These are phyloP conservation scores for Paraurostyla sp. DNA, from an alignment of 73 alveolate genomes.

Conservation along the genomic window DNA sequence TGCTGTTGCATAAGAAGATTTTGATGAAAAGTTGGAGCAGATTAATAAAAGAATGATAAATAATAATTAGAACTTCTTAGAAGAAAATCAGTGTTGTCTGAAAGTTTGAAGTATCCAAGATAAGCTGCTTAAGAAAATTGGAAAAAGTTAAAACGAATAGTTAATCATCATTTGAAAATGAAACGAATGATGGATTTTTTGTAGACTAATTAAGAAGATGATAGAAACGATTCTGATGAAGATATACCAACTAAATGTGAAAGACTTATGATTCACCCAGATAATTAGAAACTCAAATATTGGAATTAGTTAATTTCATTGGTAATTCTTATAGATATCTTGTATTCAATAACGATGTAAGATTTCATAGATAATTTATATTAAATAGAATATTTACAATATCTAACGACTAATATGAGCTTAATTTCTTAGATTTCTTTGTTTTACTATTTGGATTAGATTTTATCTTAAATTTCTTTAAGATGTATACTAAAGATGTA, in stretches of 20 bases:
- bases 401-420: background rate
- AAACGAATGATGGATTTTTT: constrained; percentile 37
- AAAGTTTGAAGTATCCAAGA: too few species aligned
- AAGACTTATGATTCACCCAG: constrained; percentile 32
- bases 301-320: constrained; percentile 1
- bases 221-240: constrained; percentile 3
- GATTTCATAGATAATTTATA: background rate
- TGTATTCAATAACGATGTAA: constrained; percentile 18
- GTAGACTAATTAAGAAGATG: background rate
- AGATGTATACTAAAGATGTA: constrained; percentile 22
- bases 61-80: background rate
- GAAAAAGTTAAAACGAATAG: constrained; percentile 1
- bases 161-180: constrained; percentile 23
- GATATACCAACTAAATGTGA: constrained; percentile 7
- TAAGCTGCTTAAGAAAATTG: constrained; percentile 10
- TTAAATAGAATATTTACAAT: background rate
- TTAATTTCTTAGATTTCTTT: background rate
- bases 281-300: constrained; percentile 2
- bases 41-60: too few species aligned
- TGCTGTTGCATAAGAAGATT: too few species aligned
- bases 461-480: constrained; percentile 25
- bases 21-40: too few species aligned
- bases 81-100: too few species aligned
- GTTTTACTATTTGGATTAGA: constrained; percentile 3
- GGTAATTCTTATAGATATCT: background rate